A percentile compares a stretch with the other conserved stretches of the same genome.
phyloP scores from a whole-genome alignment of 2,329 filamentous ascomycete species.

The Corniculantispora saksenae region DNA sequence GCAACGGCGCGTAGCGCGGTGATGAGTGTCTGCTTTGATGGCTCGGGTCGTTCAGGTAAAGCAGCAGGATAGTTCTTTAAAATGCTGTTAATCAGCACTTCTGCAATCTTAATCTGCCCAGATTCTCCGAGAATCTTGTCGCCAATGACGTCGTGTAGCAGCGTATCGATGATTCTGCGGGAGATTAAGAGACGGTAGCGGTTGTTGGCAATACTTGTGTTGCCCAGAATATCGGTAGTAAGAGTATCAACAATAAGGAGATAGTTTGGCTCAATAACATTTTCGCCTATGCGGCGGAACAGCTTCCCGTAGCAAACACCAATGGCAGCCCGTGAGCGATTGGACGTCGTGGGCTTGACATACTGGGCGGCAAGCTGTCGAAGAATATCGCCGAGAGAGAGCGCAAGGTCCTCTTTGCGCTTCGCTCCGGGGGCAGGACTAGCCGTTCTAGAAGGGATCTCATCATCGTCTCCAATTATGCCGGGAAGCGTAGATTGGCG shows the following conservation, averaged over 20 bases:
- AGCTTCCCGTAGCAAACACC: conserved; percentile 85
- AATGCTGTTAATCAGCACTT: conserved; percentile 79
- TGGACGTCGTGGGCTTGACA: conserved; percentile 73
- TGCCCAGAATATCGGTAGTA: conserved; percentile 76
- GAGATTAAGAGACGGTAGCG: conserved; percentile 85
- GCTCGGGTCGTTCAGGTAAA: conserved; percentile 82
- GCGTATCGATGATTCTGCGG: conserved; percentile 78
- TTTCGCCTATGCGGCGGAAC: conserved; percentile 76
- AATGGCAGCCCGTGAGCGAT: conserved; percentile 78
- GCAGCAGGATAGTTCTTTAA: conserved; percentile 94
- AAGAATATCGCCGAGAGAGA: conserved; percentile 77
- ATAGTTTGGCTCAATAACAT: conserved; percentile 81
- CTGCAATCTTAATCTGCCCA: conserved; percentile 81
- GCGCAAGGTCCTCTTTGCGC: conserved; percentile 70
- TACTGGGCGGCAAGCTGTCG: conserved; percentile 81
- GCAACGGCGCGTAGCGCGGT: conserved; percentile 77
- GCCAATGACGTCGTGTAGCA: conserved; percentile 83
- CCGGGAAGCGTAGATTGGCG: conserved; percentile 58
- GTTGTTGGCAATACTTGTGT: conserved; percentile 75
- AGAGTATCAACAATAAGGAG: conserved; percentile 78
- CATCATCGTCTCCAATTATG: conserved; percentile 72
- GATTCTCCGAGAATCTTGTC: conserved; percentile 83
- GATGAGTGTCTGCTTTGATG: conserved; percentile 81
- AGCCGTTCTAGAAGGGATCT: conserved; percentile 64
- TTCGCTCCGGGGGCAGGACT: conserved; percentile 70